Percentiles rank a stretch among this genome's conserved stretches.
Conservation (phyloP, 225 moss, liverwort and hornwort species). For the Climacium dendroides region DNA sequence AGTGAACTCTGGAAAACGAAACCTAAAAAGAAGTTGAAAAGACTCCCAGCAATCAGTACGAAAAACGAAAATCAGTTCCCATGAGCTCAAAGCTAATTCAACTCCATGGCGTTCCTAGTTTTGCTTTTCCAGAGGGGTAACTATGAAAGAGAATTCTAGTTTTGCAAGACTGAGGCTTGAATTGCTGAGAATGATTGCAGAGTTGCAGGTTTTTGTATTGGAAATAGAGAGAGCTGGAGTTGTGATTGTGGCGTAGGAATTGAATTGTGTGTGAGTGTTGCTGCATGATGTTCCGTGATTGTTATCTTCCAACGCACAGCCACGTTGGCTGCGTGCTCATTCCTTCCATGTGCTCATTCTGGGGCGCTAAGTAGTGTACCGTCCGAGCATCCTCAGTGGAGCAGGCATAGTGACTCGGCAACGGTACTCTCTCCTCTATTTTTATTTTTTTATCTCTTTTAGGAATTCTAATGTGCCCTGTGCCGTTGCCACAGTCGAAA, state of each 20-base stretch:
- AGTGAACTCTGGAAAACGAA: not conserved
- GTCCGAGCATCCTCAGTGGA: not conserved
- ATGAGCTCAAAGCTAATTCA: not conserved
- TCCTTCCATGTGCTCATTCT: not conserved
- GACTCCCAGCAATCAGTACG: not conserved
- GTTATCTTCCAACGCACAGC: conserved; percentile 11
- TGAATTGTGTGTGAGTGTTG: not conserved
- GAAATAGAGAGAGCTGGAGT: not conserved
- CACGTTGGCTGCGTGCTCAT: conserved; percentile 2
- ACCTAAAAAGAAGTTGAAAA: not conserved
- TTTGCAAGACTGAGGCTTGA: not conserved
- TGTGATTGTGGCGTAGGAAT: not conserved
- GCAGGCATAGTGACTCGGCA: not conserved
- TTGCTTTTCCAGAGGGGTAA: not conserved
- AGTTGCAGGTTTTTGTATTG: not conserved
- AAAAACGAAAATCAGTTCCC: too few species aligned
- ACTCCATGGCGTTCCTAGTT: not conserved
- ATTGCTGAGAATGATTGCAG: not conserved
- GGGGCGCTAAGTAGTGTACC: not conserved
- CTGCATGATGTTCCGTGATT: not conserved
- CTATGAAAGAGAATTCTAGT: not conserved
- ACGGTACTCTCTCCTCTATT: not conserved
- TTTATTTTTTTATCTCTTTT: too few species aligned
- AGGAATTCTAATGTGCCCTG: too few species aligned
- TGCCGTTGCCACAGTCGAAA: too few species aligned